Evolutionary conservation across 768 basidiomycete genomes (phyloP).

Genomic region (Melanogaster broomeanus): DNA sequence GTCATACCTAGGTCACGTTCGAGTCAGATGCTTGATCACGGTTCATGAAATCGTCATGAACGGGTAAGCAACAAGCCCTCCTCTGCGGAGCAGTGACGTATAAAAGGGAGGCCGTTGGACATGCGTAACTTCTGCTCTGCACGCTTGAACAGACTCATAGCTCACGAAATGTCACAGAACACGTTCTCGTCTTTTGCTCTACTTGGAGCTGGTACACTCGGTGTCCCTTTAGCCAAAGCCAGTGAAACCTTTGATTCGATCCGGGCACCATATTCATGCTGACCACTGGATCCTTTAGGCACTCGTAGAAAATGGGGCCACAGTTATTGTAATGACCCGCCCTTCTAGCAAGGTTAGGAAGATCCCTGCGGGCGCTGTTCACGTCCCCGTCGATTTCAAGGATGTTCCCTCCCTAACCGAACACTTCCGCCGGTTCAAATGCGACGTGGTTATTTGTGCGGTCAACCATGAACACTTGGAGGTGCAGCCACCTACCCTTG

Average conservation of each 20-base stretch:
- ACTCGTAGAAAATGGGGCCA: conserved; percentile 10
- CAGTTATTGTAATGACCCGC: conserved; percentile 15
- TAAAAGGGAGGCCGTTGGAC: neutral
- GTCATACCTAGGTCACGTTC: too few relatives aligned
- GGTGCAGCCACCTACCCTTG: conserved; percentile 23
- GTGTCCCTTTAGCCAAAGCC: conserved; percentile 12
- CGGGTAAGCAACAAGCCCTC: neutral
- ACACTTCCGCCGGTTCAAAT: conserved; percentile 15
- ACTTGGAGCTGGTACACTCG: conserved; percentile 19
- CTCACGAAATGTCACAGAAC: conserved; percentile 6
- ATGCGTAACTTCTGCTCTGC: too few relatives aligned
- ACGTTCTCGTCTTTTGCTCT: conserved; percentile 20
- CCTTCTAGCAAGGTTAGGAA: conserved; percentile 8
- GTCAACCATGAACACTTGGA: conserved; percentile 18
- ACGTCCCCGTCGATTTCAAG: conserved; percentile 13
- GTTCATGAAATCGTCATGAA: conserved; percentile 1
- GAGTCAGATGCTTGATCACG: conserved; percentile 7
- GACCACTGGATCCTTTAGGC: conserved; percentile 3
- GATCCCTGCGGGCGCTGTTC: conserved; percentile 7
- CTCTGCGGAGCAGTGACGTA: neutral
- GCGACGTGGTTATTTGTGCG: conserved; percentile 31
- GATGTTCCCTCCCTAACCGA: conserved; percentile 8
- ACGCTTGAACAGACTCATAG: neutral
- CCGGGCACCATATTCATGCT: neutral
- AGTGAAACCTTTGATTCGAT: neutral